A percentile compares a stretch with the other conserved stretches of the same genome.
These are phyloP conservation scores for Albophoma yamanashiensis DNA, from an alignment of 2,329 filamentous ascomycete species.

Conservation along the genomic window DNA sequence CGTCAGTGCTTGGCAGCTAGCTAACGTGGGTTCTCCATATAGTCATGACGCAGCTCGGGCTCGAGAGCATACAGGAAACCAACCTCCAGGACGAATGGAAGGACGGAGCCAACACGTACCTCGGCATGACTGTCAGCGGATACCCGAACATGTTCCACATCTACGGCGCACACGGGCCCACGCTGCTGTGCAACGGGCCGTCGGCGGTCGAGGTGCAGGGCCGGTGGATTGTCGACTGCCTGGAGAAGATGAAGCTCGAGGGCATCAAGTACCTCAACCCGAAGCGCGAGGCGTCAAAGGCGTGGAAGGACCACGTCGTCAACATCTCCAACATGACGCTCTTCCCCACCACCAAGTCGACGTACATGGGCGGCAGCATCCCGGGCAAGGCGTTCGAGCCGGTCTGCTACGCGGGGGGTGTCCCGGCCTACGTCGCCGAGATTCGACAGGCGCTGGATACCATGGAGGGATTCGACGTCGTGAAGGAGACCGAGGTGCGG, in stretches of 20 bases:
- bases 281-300: conserved; percentile 28
- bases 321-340: conserved; percentile 33
- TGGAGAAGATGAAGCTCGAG: conserved; percentile 35
- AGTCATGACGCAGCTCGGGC: conserved; percentile 33
- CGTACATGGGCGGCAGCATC: conserved; percentile 45
- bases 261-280: conserved; percentile 40
- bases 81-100: conserved; percentile 32
- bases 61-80: conserved; percentile 26
- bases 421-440: conserved; percentile 21
- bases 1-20: no score
- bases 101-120: conserved; percentile 28
- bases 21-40: neutral
- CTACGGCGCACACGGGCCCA: conserved; percentile 47
- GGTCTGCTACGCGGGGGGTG: conserved; percentile 34
- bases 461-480: conserved; percentile 24
- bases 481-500: neutral
- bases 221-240: conserved; percentile 40
- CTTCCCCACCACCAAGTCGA: conserved; percentile 37
- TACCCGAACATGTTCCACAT: conserved; percentile 42
- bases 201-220: conserved; percentile 44
- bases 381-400: conserved; percentile 43
- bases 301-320: conserved; percentile 39
- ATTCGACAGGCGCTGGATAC: conserved; percentile 21
- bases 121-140: conserved; percentile 30
- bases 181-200: conserved; percentile 44